Evolutionary conservation across 805 yeast genomes (phyloP), one percentile per base, ranked within the genome.

Genomic region (Saccharomycopsis olivae): DNA sequence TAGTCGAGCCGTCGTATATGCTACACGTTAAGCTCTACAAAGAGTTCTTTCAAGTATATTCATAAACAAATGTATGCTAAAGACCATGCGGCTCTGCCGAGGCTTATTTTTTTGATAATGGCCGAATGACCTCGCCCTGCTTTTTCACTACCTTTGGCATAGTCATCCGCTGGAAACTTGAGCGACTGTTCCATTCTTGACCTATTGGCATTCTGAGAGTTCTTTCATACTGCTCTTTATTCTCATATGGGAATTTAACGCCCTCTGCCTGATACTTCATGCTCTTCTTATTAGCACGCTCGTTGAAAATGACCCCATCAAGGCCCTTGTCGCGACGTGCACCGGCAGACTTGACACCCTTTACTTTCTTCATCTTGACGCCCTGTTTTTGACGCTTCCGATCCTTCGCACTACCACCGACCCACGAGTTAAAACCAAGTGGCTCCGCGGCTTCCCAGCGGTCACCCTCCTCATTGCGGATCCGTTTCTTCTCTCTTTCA

Each of bases 351-450:
- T 73, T 79, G 36, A 87, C 77, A 35, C 98, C 97, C 52, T 78
- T 75, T 20, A 84, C 65, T 49, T 75, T 83, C 51, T 81, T 75
- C 27, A 79, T 67, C 41, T 81, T 67, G 56, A 76, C 80, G 55
- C 74, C 71, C 56, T 73, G 75, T 54, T 69, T 45, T 57, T 63
- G 56, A 13, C 33, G 38, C 20, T 42, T 64, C 14, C 49, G 55
- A 43, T 53, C 60, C 47, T 56, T 60, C 9, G 61, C 55, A 16
- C 69, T 68, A 8, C 71, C 74, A 29, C 96, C 96, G 9, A 89
- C 82, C 98, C 98, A 92, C 33, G 81, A 83, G 35, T 97, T 97
- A 96, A 97, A 92, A 1, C 98, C 98, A 3, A 96, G 97, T 38
- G 88, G 61, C 0, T 95, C 80, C 35, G 81, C 62, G 55, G 88